Conservation (phyloP, 1,139 yeast genomes). For the Diutina neorugosa region DNA sequence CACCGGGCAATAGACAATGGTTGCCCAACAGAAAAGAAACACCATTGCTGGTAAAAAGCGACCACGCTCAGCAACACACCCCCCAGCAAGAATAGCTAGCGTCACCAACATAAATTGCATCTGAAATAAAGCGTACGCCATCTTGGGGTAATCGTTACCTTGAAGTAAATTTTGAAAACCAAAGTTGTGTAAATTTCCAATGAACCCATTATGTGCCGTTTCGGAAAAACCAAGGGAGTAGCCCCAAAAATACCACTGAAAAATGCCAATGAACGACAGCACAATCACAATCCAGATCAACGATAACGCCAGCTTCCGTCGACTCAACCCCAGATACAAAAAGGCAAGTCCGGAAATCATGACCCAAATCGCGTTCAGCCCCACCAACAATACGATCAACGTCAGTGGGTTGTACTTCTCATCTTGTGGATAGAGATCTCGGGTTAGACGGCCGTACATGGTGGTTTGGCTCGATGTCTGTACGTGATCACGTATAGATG, state of each 20-base stretch:
- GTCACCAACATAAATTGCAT: conserved; percentile 89
- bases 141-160: conserved; percentile 54
- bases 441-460: conserved; percentile 4
- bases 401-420: conserved; percentile 29
- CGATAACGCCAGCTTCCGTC: conserved; percentile 83
- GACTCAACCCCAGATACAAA: conserved; percentile 82
- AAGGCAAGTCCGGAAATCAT: conserved; percentile 96
- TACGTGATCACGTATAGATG: background rate
- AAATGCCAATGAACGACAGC: conserved; percentile 66
- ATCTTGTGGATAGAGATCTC: conserved; percentile 27
- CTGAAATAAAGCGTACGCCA: conserved; percentile 78
- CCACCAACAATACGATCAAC: conserved; percentile 34
- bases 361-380: conserved; percentile 72
- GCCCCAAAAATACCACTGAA: conserved; percentile 98
- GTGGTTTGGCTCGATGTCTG: background rate
- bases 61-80: conserved; percentile 85
- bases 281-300: conserved; percentile 75
- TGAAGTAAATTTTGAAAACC: conserved; percentile 70
- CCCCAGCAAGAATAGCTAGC: conserved; percentile 83
- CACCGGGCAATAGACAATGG: conserved; percentile 84
- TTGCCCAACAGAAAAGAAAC: conserved; percentile 78
- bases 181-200: conserved; percentile 74
- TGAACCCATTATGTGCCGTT: conserved; percentile 67
- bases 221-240: conserved; percentile 78
- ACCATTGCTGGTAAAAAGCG: conserved; percentile 76